These are phyloP conservation scores for Dactylonectria estremocensis DNA, from an alignment of 2,329 filamentous ascomycete species.

Conservation along the genomic window DNA sequence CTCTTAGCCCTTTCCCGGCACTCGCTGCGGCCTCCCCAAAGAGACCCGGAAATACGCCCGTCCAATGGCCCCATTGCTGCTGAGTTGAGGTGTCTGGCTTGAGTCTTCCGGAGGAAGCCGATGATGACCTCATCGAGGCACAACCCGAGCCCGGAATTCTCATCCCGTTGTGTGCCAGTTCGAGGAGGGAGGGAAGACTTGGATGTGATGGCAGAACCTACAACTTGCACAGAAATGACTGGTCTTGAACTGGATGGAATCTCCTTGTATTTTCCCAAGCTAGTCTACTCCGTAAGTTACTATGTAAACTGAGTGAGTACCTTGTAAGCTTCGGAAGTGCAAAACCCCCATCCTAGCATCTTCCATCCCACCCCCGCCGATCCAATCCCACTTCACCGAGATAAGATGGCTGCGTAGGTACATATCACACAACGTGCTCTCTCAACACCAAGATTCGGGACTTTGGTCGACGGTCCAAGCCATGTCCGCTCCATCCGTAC, in stretches of 20 bases:
- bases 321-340: too few relatives aligned
- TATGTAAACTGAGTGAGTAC: too few relatives aligned
- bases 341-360: too few relatives aligned
- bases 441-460: conserved; percentile 4
- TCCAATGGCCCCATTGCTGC: not conserved
- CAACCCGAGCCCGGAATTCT: not conserved
- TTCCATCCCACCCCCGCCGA: not conserved
- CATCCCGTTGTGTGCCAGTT: not conserved
- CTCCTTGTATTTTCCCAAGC: too few relatives aligned
- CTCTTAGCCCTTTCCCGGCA: not conserved
- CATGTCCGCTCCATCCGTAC: not conserved
- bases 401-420: too few relatives aligned
- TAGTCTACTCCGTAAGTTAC: too few relatives aligned
- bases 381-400: not conserved
- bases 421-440: too few relatives aligned
- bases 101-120: not conserved
- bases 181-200: too few relatives aligned
- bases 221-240: too few relatives aligned
- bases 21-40: not conserved
- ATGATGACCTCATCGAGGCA: not conserved
- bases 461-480: conserved; percentile 3
- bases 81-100: too few relatives aligned
- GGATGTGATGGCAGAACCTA: too few relatives aligned
- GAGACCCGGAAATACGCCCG: not conserved
- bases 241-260: too few relatives aligned